A percentile compares a stretch with the other conserved stretches of the same genome.
These are phyloP conservation scores for Solanum lycopersicoides DNA, from an alignment of 257 asterid species.

Conservation along the genomic window DNA sequence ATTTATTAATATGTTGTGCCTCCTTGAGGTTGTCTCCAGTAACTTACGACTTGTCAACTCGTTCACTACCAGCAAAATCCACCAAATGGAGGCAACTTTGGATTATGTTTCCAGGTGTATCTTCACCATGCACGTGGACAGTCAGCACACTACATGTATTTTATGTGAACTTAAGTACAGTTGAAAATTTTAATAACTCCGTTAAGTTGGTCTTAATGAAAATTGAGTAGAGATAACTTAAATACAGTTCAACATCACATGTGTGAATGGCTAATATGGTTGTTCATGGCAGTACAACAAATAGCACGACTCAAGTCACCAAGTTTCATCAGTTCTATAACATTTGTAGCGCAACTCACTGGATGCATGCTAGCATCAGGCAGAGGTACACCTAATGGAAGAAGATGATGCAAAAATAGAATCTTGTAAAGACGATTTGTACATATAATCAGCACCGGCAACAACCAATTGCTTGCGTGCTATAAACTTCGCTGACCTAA, in stretches of 20 bases:
- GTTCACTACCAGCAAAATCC: constrained; percentile 93
- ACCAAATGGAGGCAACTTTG: constrained; percentile 83
- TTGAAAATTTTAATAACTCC: background rate
- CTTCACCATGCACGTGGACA: constrained; percentile 64
- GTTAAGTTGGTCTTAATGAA: background rate
- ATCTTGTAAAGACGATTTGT: background rate
- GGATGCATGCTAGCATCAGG: constrained; percentile 59
- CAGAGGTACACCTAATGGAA: constrained; percentile 25
- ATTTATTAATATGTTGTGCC: constrained; percentile 66
- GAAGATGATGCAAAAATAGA: too few species aligned
- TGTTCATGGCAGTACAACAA: constrained; percentile 59
- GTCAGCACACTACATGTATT: constrained; percentile 54
- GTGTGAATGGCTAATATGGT: constrained; percentile 73
- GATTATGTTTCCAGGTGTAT: constrained; percentile 46
- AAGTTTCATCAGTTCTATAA: constrained; percentile 44
- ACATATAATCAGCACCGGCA: constrained; percentile 99
- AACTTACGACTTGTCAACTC: constrained; percentile 60
- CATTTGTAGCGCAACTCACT: constrained; percentile 54
- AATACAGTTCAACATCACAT: constrained; percentile 24
- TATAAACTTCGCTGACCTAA: constrained; percentile 92
- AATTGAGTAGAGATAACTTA: background rate
- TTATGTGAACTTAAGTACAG: background rate
- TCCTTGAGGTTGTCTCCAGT: constrained; percentile 66
- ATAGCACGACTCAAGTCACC: constrained; percentile 66
- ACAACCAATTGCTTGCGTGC: constrained; percentile 97